Evolutionary conservation across 139 green algal genomes (phyloP), one percentile per base, ranked within the genome.

Genomic region (Tetradesmus lagerheimii): DNA sequence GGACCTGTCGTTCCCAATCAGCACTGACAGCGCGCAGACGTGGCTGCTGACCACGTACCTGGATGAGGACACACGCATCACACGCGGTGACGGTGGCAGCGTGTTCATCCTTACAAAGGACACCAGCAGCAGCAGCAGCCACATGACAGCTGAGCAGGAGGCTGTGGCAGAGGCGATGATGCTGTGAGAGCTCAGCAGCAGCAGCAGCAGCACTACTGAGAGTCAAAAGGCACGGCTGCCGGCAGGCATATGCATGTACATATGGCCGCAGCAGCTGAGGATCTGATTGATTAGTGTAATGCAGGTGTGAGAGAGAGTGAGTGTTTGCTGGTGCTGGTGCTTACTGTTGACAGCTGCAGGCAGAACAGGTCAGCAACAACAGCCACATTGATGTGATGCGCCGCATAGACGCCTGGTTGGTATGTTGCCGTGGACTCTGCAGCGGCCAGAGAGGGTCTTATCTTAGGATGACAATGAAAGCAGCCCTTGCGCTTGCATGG

Each of bases 11-110:
- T 92, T 98, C 80, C 93, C 93, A 4, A 94, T 97, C 75, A 81
- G 31, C 25, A 53, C 78, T n/a, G 83, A 91, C n/a, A 29, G 80
- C 29, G 81, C 87, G 29, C 53, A 92, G 57, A 95, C 93, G 34
- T 98, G 96, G 96, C 94, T 98, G 57, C 80, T 99, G 62, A 98
- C 93, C 45, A 98, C 96, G 0, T 99, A 96, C 93, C 89, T 98
- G 25, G 96, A 98, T 85, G 89, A 94, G n/a, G 93, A 96, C 88
- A 93, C 94, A 29, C 94, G 97, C 39, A 95, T 99, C 75, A 91
- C 94, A 0, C 91, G 97, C 15, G 88, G 88, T 43, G 88, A 91
- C 31, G 88, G 88, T 2, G 94, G 94, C 76, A 92, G 86, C n/a
- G 90, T 96, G 35, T 96, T 95, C 90, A 91, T 96, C 38, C 79